Conservation (phyloP, 352 stramenopile species). For the Discostella stelligera region DNA sequence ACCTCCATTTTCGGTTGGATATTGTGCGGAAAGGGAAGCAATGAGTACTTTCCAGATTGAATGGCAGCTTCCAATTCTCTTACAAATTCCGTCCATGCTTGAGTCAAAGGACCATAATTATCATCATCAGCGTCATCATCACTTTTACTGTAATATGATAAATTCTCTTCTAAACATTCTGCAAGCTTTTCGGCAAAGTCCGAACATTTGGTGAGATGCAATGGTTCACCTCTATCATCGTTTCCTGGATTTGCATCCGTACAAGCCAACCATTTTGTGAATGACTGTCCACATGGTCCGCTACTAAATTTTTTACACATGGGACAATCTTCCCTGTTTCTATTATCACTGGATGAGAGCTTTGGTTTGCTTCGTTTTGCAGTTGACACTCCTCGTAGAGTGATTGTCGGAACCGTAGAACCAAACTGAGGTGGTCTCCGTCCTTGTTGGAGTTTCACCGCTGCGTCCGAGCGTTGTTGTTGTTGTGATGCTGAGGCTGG, state of each 20-base stretch:
- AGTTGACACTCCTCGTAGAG: slow-evolving; percentile 26
- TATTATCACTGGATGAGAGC: slow-evolving; percentile 9
- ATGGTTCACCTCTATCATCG: slow-evolving; percentile 38
- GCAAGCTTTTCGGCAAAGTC: slow-evolving; percentile 43
- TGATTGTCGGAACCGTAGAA: slow-evolving; percentile 31
- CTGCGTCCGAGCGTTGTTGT: slow-evolving; percentile 9
- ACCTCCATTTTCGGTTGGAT: slow-evolving; percentile 44
- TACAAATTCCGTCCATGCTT: slow-evolving; percentile 47
- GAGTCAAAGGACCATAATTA: slow-evolving; percentile 23
- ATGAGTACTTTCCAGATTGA: slow-evolving; percentile 22
- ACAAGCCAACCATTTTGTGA: slow-evolving; percentile 52
- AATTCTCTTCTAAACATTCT: slow-evolving; percentile 50
- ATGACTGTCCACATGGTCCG: slow-evolving; percentile 54
- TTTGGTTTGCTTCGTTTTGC: neutral
- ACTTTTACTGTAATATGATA: slow-evolving; percentile 44
- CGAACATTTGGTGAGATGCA: slow-evolving; percentile 42
- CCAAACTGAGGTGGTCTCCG: slow-evolving; percentile 40
- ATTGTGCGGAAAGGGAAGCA: slow-evolving; percentile 39
- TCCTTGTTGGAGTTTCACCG: slow-evolving; percentile 6
- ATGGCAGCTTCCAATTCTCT: slow-evolving; percentile 46
- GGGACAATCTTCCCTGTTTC: slow-evolving; percentile 54
- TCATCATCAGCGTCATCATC: slow-evolving; percentile 22
- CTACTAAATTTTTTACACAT: slow-evolving; percentile 59
- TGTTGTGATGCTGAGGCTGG: slow-evolving; percentile 6
- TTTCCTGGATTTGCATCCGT: slow-evolving; percentile 51